A percentile compares a stretch with the other conserved stretches of the same genome.
Evolutionary conservation across 2,329 filamentous ascomycete species (phyloP).

Genomic region (Byssochlamys sp.): DNA sequence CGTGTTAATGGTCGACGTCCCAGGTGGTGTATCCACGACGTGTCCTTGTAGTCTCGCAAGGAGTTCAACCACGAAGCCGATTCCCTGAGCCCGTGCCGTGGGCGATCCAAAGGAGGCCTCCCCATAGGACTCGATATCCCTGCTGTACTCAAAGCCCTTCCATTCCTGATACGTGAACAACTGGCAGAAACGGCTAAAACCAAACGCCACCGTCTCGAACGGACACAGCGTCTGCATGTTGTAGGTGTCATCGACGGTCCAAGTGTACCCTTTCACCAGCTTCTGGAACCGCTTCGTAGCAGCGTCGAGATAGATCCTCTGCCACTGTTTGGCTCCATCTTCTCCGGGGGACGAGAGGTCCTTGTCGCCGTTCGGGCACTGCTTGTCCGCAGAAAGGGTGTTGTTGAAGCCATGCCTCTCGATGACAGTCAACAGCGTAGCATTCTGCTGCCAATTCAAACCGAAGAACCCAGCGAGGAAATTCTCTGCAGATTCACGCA

Average conservation of each 20-base stretch:
- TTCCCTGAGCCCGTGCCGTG: slow-evolving; percentile 60
- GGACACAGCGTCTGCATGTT: slow-evolving; percentile 63
- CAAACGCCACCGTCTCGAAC: slow-evolving; percentile 68
- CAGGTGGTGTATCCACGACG: slow-evolving; percentile 11
- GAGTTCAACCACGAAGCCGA: slow-evolving; percentile 64
- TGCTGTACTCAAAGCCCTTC: slow-evolving; percentile 60
- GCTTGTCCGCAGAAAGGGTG: slow-evolving; percentile 57
- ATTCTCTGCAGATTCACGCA: slow-evolving; percentile 68
- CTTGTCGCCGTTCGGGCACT: slow-evolving; percentile 53
- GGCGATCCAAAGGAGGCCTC: slow-evolving; percentile 55
- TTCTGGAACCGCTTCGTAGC: slow-evolving; percentile 52
- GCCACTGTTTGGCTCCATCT: slow-evolving; percentile 52
- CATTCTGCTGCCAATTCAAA: slow-evolving; percentile 62
- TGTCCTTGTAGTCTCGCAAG: slow-evolving; percentile 51
- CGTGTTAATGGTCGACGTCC: slow-evolving; percentile 38
- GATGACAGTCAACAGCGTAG: slow-evolving; percentile 62
- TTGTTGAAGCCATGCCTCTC: slow-evolving; percentile 59
- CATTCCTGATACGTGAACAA: slow-evolving; percentile 69
- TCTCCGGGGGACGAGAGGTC: slow-evolving; percentile 41
- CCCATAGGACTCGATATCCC: slow-evolving; percentile 58
- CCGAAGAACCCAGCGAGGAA: slow-evolving; percentile 73
- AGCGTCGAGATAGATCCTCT: slow-evolving; percentile 54
- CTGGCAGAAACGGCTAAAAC: slow-evolving; percentile 63
- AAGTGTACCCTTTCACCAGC: slow-evolving; percentile 50
- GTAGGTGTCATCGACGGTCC: slow-evolving; percentile 55